These are phyloP conservation scores for Penicillium dipodomyicola DNA, from an alignment of 495 filamentous ascomycete genomes.

Conservation along the genomic window DNA sequence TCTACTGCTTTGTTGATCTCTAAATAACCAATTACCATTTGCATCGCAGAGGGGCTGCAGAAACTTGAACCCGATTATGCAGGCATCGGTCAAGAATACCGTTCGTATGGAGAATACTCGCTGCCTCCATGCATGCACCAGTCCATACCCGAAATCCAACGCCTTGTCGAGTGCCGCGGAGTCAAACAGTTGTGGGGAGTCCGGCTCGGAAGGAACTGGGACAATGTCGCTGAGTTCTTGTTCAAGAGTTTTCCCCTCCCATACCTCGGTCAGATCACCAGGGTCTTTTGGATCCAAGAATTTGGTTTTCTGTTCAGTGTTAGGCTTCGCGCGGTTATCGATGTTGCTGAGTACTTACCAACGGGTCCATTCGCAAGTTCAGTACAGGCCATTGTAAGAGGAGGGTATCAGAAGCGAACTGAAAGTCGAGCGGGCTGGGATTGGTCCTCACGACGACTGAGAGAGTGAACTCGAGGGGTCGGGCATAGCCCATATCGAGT, in stretches of 20 bases:
- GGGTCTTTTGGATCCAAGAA: conserved; percentile 8
- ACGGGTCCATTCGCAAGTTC: conserved; percentile 9
- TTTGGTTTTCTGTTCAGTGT: conserved; percentile 8
- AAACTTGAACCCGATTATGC: conserved; percentile 12
- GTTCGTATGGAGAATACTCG: conserved; percentile 12
- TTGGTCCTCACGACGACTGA: conserved; percentile 7
- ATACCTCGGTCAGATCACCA: conserved; percentile 6
- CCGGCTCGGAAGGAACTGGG: not conserved
- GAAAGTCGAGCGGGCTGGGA: conserved; percentile 12
- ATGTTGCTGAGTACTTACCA: not conserved
- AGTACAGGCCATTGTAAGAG: conserved; percentile 12
- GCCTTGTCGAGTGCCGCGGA: not conserved
- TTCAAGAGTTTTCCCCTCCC: not conserved
- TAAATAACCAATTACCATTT: not conserved
- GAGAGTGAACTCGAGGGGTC: conserved; percentile 9
- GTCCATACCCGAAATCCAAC: conserved; percentile 8
- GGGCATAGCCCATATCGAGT: conserved; percentile 12
- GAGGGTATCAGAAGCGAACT: conserved; percentile 11
- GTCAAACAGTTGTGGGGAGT: conserved; percentile 4
- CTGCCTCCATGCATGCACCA: conserved; percentile 7
- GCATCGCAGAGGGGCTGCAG: conserved; percentile 11
- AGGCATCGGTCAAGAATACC: conserved; percentile 9
- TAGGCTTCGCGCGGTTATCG: not conserved
- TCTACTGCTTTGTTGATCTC: not conserved
- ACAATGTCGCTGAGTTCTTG: conserved; percentile 7